Base-by-base conservation (phyloP, 2,329 filamentous ascomycete species). In the Aspergillus sp. region DNA sequence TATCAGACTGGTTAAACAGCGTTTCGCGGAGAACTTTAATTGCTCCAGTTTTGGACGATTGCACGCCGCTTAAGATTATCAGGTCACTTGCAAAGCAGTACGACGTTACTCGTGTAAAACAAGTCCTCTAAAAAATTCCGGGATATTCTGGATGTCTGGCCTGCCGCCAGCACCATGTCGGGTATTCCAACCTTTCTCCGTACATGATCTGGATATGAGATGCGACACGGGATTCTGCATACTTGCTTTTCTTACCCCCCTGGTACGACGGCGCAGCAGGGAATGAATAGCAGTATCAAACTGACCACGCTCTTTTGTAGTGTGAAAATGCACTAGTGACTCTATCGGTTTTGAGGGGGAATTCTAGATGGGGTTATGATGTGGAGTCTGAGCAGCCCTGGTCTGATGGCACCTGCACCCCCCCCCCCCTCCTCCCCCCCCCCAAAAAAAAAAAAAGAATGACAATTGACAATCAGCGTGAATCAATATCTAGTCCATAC, bases 61-160 rank as follows among this genome's bases (percentile, higher is more conserved):
- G 49, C 48, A 37, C 53, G 52, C 61, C 48, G 48, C 54, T 53
- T 53, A 60, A 55, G 56, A 49, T 53, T 55, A 65, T 60, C 57
- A 60, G 56, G 58, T 56, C 57, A 60, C 60, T 53, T 54, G 51
- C 43, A 54, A 30, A 43, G 46, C 52, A 47, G 62, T 68, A 61
- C 59, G 61, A 67, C 65, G 66, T 68, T 68, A 66, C 65, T 56
- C 59, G 61, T 30, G 66, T 69, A 64, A 58, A 61, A 68, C 65
- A 55, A 58, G 50, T 53, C 47, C 56, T 64, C 57, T 58, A 55
- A 63, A 63, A 20, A 60, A 58, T 51, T 55, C 60, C 58, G 53
- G 56, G 58, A 46, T 47, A 53, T 52, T 53, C 45, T 51, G 53
- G 37, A 55, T 51, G 44, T 58, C 54, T 60, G 46, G 56, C 52